Base-by-base conservation (phyloP, 805 yeast species). In the Nakazawaea anatomiae region DNA sequence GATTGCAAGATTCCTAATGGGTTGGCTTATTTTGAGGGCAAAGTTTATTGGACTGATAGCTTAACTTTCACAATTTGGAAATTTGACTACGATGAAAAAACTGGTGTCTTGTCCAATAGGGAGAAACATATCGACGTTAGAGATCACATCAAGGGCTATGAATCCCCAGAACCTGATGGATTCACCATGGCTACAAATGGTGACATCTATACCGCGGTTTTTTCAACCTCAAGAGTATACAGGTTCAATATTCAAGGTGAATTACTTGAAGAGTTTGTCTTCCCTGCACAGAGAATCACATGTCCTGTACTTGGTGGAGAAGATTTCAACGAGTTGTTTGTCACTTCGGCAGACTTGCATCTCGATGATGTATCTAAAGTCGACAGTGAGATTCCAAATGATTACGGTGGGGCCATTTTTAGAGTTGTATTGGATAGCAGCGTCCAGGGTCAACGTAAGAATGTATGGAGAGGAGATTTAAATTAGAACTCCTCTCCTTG, bases 101-200 rank as follows among this genome's bases (percentile, higher is more conserved):
- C 68, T 3, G 71, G 72, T n/a, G 64, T 61, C 44, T 42, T 69
- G 38, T 55, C 68, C 30, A 73, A 76, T 47, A 68, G 68, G 51
- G 53, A 59, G n/a, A 62, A 63, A 27, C 73, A 73, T 54, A 67
- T 81, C 47, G 66, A 72, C 12, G 58, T 73, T 30, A 65, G 59
- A 52, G 57, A 67, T 44, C 34, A 36, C 47, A 42, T 53, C 28
- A 50, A 36, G 5, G 57, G 57, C 0, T 56, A 57, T 47, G 65
- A 60, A 18, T 61, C 67, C 5, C 79, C 83, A 7, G 94, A 82
- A 57, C 96, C 96, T 0, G 97, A 90, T 64, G 97, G 97, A 25
- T 74, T 86, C 56, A 71, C 83, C 29, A 67, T 86, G 55, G 80
- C 86, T 41, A 66, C 66, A 3, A 65, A 72, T 35, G 83, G 80